phyloP scores from a whole-genome alignment of 2,329 filamentous ascomycete species.

The Monilinia vaccinii-corymbosi region DNA sequence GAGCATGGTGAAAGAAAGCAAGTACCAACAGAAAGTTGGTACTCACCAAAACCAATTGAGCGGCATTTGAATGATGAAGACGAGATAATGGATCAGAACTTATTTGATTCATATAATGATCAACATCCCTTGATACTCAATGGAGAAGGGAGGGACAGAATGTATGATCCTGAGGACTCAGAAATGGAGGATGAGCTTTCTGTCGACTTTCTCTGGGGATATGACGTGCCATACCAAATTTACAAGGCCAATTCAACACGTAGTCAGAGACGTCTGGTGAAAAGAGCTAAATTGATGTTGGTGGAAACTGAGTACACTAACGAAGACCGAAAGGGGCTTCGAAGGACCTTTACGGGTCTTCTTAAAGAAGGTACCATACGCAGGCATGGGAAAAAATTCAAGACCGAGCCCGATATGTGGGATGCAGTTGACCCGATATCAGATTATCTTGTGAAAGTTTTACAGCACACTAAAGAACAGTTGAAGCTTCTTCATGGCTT shows the following conservation, averaged over 20 bases:
- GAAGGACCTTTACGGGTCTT: constrained; percentile 1
- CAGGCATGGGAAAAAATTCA: constrained; percentile 9
- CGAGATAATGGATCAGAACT: background rate
- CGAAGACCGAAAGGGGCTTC: constrained; percentile 10
- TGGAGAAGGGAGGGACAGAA: background rate
- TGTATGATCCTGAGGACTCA: background rate
- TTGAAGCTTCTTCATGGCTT: constrained; percentile 6
- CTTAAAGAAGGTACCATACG: constrained; percentile 12
- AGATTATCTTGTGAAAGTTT: constrained; percentile 13
- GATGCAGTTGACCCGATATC: constrained; percentile 16
- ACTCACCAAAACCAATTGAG: constrained; percentile 9
- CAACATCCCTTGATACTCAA: background rate
- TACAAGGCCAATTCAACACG: constrained; percentile 5
- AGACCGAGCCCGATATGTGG: background rate
- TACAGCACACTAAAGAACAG: constrained; percentile 16
- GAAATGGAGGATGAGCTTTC: constrained; percentile 5
- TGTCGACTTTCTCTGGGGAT: constrained; percentile 14
- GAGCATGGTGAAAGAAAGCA: constrained; percentile 9
- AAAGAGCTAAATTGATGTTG: constrained; percentile 15
- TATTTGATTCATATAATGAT: constrained; percentile 5
- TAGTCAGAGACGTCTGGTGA: constrained; percentile 4
- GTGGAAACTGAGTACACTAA: constrained; percentile 10
- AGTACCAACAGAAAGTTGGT: constrained; percentile 20
- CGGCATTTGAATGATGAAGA: background rate
- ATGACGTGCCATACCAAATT: constrained; percentile 5